Conservation (phyloP, 805 yeast genomes). For the Starmerella roubikii region DNA sequence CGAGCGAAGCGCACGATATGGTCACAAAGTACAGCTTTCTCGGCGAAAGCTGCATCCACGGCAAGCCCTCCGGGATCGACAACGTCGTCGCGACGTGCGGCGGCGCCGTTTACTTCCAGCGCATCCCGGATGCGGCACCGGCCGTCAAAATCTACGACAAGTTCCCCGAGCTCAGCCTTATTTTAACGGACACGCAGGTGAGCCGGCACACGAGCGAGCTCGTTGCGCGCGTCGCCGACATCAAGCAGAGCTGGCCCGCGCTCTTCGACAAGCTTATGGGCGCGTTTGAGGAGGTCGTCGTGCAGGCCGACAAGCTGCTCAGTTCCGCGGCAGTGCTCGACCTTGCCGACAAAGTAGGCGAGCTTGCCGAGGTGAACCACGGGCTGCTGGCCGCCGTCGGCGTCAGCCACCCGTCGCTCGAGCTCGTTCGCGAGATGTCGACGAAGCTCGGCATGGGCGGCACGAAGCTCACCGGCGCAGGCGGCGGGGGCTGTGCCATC, state of each 20-base stretch:
- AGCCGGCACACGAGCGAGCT: constrained; percentile 77
- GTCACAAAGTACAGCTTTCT: constrained; percentile 79
- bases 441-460: constrained; percentile 58
- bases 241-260: constrained; percentile 40
- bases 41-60: constrained; percentile 93
- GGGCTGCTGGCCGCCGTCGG: constrained; percentile 76
- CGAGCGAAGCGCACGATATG: constrained; percentile 27
- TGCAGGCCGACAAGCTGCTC: constrained; percentile 58
- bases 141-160: constrained; percentile 53
- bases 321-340: constrained; percentile 24
- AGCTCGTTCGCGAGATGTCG: constrained; percentile 51
- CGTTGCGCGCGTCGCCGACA: constrained; percentile 58
- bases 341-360: constrained; percentile 19
- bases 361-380: constrained; percentile 69
- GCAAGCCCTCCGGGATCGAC: constrained; percentile 93
- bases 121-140: constrained; percentile 28
- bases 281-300: constrained; percentile 62
- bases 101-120: constrained; percentile 84
- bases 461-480: constrained; percentile 95
- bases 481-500: constrained; percentile 98
- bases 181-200: constrained; percentile 74
- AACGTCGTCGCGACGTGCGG: constrained; percentile 93
- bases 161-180: constrained; percentile 58
- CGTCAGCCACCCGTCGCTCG: constrained; percentile 87
- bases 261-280: constrained; percentile 48